Conservation (phyloP, 805 yeast genomes). For the Ogataea glucozyma region DNA sequence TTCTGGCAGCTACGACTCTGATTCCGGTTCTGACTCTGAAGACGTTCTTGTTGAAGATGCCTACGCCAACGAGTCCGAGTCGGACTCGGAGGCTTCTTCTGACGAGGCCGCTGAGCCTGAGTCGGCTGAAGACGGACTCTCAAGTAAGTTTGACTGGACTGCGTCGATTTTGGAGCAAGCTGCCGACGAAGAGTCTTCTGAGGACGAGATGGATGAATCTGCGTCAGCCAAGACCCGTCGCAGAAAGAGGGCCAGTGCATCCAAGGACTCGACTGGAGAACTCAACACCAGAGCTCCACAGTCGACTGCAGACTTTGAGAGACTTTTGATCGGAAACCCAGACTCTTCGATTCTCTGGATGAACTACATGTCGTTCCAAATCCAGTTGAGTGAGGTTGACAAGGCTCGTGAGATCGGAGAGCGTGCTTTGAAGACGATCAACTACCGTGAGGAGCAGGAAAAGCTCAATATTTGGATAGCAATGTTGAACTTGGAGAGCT, state of each 20-base stretch:
- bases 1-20: slow-evolving; percentile 10
- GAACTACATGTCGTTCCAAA: slow-evolving; percentile 97
- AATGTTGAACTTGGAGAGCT: slow-evolving; percentile 85
- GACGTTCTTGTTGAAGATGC: slow-evolving; percentile 38
- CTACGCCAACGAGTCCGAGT: slow-evolving; percentile 19
- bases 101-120: slow-evolving; percentile 26
- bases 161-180: slow-evolving; percentile 85
- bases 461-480: slow-evolving; percentile 97
- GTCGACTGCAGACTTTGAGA: slow-evolving; percentile 88
- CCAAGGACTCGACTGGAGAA: slow-evolving; percentile 83
- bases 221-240: slow-evolving; percentile 43
- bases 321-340: slow-evolving; percentile 88
- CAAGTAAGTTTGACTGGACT: slow-evolving; percentile 95
- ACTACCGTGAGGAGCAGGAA: slow-evolving; percentile 89
- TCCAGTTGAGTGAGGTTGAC: slow-evolving; percentile 90
- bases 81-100: slow-evolving; percentile 20
- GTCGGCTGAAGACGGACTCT: slow-evolving; percentile 54
- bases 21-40: slow-evolving; percentile 10
- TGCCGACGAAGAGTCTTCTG: slow-evolving; percentile 52
- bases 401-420: slow-evolving; percentile 92
- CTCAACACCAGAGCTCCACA: slow-evolving; percentile 86
- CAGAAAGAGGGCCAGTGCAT: slow-evolving; percentile 43
- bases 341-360: slow-evolving; percentile 94
- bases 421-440: slow-evolving; percentile 88
- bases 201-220: slow-evolving; percentile 51